Percentiles rank a stretch among this genome's conserved stretches.
These are phyloP conservation scores for Raphanus sativus DNA, from an alignment of 345 rosid species.

Conservation along the genomic window DNA sequence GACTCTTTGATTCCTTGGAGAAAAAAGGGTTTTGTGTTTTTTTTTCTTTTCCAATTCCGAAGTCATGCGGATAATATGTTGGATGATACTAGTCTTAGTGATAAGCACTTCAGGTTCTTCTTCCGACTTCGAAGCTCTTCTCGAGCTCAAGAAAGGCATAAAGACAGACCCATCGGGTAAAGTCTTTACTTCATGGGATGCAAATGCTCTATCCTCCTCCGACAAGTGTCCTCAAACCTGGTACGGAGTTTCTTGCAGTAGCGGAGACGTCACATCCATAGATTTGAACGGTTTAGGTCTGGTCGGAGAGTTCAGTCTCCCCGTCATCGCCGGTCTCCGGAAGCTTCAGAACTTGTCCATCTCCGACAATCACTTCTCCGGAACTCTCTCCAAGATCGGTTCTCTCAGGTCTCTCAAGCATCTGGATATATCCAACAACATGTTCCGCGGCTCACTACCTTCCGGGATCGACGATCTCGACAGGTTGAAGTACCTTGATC, in stretches of 20 bases:
- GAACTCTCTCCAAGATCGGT: conserved; percentile 64
- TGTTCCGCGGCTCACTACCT: conserved; percentile 57
- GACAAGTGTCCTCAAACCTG: conserved; percentile 73
- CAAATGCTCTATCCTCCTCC: conserved; percentile 59
- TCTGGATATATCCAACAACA: conserved; percentile 60
- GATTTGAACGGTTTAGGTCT: conserved; percentile 61
- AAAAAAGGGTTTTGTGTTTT: not conserved
- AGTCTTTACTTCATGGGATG: conserved; percentile 66
- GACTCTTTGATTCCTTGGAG: conserved; percentile 3
- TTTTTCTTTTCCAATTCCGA: not conserved
- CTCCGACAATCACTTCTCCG: conserved; percentile 59
- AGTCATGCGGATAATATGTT: conserved; percentile 61
- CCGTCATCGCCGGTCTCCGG: conserved; percentile 49
- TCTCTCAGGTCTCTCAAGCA: conserved; percentile 53
- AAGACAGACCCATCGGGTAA: conserved; percentile 58
- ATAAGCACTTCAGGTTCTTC: conserved; percentile 48
- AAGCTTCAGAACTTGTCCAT: conserved; percentile 67
- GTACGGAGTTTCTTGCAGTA: conserved; percentile 69
- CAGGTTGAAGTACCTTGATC: conserved; percentile 62
- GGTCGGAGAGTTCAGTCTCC: conserved; percentile 67
- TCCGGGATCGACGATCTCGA: conserved; percentile 48
- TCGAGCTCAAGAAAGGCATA: conserved; percentile 72
- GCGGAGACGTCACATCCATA: conserved; percentile 61
- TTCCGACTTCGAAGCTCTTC: conserved; percentile 72
- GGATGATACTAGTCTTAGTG: conserved; percentile 45